Evolutionary conservation across 1,139 yeast species (phyloP).

Genomic region (Komagataea norvegica): DNA sequence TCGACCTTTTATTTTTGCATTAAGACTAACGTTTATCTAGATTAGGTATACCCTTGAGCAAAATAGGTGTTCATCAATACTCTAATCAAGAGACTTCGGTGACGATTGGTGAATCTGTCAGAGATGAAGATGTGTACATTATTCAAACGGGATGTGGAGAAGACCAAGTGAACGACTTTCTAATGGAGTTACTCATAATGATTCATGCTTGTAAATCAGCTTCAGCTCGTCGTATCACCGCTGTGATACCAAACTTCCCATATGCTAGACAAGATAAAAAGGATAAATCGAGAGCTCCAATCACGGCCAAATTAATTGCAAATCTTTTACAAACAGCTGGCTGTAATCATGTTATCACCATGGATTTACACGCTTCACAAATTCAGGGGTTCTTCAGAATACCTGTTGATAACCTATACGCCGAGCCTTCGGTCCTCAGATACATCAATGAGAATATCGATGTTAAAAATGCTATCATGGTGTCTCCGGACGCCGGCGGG

Average conservation of each 20-base stretch:
- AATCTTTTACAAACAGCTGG: constrained; percentile 76
- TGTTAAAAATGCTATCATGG: constrained; percentile 61
- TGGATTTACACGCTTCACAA: constrained; percentile 83
- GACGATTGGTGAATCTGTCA: constrained; percentile 67
- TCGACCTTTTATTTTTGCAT: no score
- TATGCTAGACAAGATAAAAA: constrained; percentile 82
- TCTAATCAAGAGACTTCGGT: constrained; percentile 70
- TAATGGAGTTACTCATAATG: constrained; percentile 67
- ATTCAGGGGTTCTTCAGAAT: constrained; percentile 79
- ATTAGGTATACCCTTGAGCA: constrained; percentile 56
- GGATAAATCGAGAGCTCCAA: constrained; percentile 78
- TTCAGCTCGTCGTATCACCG: constrained; percentile 74
- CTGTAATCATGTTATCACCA: constrained; percentile 74
- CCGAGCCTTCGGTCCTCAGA: constrained; percentile 70
- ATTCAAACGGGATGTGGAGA: constrained; percentile 71
- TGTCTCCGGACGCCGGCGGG: constrained; percentile 85
- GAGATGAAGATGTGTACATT: constrained; percentile 75
- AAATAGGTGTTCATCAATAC: constrained; percentile 64
- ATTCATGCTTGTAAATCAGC: constrained; percentile 77
- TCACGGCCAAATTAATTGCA: constrained; percentile 75
- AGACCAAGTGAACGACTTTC: constrained; percentile 56
- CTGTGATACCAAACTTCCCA: constrained; percentile 75
- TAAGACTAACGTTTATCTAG: constrained; percentile 9
- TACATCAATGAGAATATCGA: constrained; percentile 56
- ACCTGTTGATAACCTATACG: constrained; percentile 78